Percentiles rank a stretch among this genome's conserved stretches.
phyloP scores from a whole-genome alignment of 345 rosid genomes.

The Salix caprea region DNA sequence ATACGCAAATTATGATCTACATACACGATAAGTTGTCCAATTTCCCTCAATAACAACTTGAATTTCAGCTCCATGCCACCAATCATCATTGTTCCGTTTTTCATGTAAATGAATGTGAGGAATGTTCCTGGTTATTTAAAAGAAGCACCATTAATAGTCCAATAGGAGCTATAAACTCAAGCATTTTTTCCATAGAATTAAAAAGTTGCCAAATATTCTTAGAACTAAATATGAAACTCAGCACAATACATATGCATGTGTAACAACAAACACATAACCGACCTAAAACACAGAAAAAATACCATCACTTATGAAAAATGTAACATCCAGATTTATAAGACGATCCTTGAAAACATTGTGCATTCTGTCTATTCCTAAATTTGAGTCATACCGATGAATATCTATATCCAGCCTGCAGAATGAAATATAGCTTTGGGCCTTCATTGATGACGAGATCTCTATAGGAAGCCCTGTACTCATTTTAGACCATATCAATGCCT shows the following conservation, averaged over 20 bases:
- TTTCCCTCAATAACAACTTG: conserved; percentile 95
- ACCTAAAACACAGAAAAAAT: not conserved
- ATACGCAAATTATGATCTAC: conserved; percentile 12
- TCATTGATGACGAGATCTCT: conserved; percentile 90
- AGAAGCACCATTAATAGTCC: not conserved
- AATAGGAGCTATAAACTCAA: no score
- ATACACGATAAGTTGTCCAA: conserved; percentile 95
- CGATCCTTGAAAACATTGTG: not conserved
- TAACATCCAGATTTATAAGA: not conserved
- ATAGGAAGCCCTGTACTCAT: conserved; percentile 98
- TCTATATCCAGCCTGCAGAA: conserved; percentile 95
- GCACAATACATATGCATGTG: not conserved
- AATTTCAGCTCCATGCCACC: conserved; percentile 93
- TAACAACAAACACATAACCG: not conserved
- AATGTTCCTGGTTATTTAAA: conserved; percentile 59
- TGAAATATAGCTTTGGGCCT: conserved; percentile 60
- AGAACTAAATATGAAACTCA: not conserved
- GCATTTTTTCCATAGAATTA: not conserved
- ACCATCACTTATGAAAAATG: no score
- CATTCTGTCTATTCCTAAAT: conserved; percentile 1
- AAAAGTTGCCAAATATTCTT: not conserved
- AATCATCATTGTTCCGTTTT: conserved; percentile 59
- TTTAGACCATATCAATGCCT: conserved; percentile 99
- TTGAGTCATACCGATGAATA: conserved; percentile 64
- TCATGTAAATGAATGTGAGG: conserved; percentile 90